Evolutionary conservation across 805 yeast species (phyloP).

Genomic region (Lipomyces kockii): DNA sequence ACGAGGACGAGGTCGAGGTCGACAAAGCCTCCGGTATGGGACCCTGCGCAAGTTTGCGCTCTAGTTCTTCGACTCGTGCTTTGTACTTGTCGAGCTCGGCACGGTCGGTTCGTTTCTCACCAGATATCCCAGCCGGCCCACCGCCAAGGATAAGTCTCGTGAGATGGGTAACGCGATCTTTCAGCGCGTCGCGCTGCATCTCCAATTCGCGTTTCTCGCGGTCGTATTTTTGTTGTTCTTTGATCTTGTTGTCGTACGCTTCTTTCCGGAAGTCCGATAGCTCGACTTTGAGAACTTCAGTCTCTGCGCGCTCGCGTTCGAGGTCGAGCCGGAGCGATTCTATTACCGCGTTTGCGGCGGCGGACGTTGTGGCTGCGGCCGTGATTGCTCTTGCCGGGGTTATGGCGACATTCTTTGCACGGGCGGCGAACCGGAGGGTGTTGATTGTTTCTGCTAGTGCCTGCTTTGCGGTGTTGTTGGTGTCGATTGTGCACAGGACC

Average conservation of each 20-base stretch:
- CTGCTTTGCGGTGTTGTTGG: conserved; percentile 58
- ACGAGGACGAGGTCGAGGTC: not conserved
- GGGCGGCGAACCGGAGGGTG: conserved; percentile 87
- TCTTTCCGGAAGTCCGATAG: conserved; percentile 29
- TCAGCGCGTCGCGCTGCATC: conserved; percentile 34
- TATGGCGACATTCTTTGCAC: conserved; percentile 85
- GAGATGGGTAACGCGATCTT: conserved; percentile 34
- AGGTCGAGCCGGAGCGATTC: conserved; percentile 62
- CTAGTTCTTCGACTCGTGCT: conserved; percentile 5
- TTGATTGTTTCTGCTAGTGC: conserved; percentile 79
- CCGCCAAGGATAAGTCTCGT: conserved; percentile 28
- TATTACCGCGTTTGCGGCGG: conserved; percentile 48
- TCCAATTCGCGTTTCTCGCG: conserved; percentile 34
- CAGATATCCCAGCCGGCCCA: not conserved
- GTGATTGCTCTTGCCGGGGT: conserved; percentile 56
- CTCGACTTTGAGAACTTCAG: conserved; percentile 48
- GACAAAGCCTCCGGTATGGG: not conserved
- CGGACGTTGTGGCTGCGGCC: conserved; percentile 48
- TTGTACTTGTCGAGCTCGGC: conserved; percentile 1
- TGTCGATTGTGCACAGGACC: conserved; percentile 77
- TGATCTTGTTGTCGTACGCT: conserved; percentile 10
- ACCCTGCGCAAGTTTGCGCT: conserved; percentile 4
- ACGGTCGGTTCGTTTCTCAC: not conserved
- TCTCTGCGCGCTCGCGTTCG: conserved; percentile 63
- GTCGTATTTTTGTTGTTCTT: conserved; percentile 17